A percentile compares a stretch with the other conserved stretches of the same genome.
Conservation (phyloP, 768 basidiomycete species). For the Pholiota conissans region DNA sequence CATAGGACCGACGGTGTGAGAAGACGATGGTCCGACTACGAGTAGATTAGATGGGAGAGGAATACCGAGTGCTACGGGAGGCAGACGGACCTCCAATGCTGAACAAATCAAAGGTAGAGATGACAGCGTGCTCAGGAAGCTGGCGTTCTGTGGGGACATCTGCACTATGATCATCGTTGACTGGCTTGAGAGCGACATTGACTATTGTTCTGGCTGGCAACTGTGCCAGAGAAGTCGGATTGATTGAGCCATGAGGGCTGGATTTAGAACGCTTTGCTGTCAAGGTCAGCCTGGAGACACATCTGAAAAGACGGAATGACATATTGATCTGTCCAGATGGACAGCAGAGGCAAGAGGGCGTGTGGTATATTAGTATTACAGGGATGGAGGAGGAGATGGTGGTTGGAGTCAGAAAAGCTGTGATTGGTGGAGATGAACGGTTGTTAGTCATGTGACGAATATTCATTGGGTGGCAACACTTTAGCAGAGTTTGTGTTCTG, state of each 20-base stretch:
- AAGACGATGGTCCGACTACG: slow-evolving; percentile 51
- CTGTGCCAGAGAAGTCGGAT: neutral
- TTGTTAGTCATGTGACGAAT: neutral
- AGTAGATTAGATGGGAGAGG: neutral
- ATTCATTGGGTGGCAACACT: neutral
- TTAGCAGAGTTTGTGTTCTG: neutral
- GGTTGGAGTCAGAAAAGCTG: neutral
- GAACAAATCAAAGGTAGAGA: slow-evolving; percentile 91
- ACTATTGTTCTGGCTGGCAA: neutral
- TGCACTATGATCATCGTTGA: slow-evolving; percentile 3
- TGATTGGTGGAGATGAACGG: neutral
- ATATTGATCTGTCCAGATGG: neutral
- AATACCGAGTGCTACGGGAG: neutral
- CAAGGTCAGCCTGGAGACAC: slow-evolving; percentile 6
- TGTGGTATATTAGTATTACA: neutral
- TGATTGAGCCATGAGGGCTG: neutral
- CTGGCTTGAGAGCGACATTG: slow-evolving; percentile 12
- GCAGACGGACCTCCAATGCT: slow-evolving; percentile 74
- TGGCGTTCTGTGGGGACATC: slow-evolving; percentile 20
- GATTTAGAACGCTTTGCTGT: slow-evolving; percentile 6
- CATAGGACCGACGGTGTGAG: slow-evolving; percentile 67
- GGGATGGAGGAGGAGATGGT: neutral
- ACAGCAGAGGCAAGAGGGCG: neutral
- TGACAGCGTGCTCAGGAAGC: slow-evolving; percentile 81
- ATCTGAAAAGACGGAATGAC: slow-evolving; percentile 4